These are phyloP conservation scores for Zopfia rhizophila DNA, from an alignment of 2,329 filamentous ascomycete species.

Conservation along the genomic window DNA sequence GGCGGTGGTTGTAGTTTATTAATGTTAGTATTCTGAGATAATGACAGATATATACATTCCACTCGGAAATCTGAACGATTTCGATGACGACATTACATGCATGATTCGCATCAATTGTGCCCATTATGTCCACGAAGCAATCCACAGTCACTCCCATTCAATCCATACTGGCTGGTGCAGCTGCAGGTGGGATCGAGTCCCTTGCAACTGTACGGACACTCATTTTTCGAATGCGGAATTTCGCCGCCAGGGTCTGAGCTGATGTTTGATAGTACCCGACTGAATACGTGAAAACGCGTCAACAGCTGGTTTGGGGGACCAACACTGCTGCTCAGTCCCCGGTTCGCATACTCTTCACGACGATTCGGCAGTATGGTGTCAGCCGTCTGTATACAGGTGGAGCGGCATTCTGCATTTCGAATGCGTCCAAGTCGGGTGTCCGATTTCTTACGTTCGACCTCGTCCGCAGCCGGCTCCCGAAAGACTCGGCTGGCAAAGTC, in stretches of 20 bases:
- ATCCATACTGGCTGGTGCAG: conserved; percentile 14
- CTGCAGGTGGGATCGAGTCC: conserved; percentile 15
- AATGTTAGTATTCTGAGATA: too few species aligned
- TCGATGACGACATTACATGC: too few species aligned
- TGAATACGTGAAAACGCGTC: conserved; percentile 21
- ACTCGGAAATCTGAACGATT: too few species aligned
- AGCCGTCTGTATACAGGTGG: conserved; percentile 12
- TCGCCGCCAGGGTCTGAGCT: too few species aligned
- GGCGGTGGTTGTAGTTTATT: too few species aligned
- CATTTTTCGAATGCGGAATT: too few species aligned
- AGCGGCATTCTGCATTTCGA: conserved; percentile 14
- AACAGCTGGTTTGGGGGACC: conserved; percentile 9
- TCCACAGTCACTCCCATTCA: conserved; percentile 12
- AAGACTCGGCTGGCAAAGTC: conserved; percentile 8
- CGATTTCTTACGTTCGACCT: conserved; percentile 19
- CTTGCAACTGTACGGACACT: conserved; percentile 8
- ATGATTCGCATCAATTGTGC: too few species aligned
- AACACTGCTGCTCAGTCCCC: conserved; percentile 1
- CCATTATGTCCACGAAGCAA: too few species aligned
- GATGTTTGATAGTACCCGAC: conserved; percentile 14
- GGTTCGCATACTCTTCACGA: conserved; percentile 10
- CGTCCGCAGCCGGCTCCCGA: conserved; percentile 9
- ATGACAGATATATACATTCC: too few species aligned
- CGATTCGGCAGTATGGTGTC: conserved; percentile 9
- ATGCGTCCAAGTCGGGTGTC: conserved; percentile 20